Evolutionary conservation across 139 green algal species (phyloP), one percentile per base, ranked within the genome.

Genomic region (Coelastrella sp.): DNA sequence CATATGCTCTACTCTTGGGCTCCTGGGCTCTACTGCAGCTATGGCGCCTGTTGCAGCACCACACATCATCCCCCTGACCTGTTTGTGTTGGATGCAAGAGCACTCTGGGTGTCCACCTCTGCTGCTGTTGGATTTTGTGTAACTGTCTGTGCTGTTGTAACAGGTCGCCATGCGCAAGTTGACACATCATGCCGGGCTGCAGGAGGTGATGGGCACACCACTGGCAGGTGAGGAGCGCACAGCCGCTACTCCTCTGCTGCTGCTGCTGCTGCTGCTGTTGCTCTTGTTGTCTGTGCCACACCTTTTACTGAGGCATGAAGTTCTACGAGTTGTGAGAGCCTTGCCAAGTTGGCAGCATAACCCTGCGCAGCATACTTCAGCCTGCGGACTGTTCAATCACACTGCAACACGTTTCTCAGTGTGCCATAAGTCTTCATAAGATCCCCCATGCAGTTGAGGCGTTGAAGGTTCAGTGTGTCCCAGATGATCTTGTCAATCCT

Each of bases 181-280:
- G 25, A 78, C 25, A 24, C 24, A 61, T 35, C 82, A 87, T 87
- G 82, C 82, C 8, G 82, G 82, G 14, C 63, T 87, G n/a, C 61
- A 87, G 25, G 82, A 87, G 20, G 82, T 87, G 12, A 87, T 87
- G 82, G 82, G 82, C 24, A 68, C 63, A 20, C 82, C 82, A 22
- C 4, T 87, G 11, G 82, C 82, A 65, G 82, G 82, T 87, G 25
- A 20, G 61, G 10, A 20, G 58, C 27, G 4, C 8, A 81, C 1
- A 49, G 17, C 72, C 7, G 72, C 4, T 27, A 25, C 20, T 49
- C 4, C 0, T 49, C 7, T 12, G 56, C 7, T 78, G 6, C 9
- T 25, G 20, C 72, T 78, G 72, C 20, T 25, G 72, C 20, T 78
- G 20, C 72, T 25, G 72, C 27, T 60, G 15, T 59, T 20, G 74